Evolutionary conservation across 208 protist species (phyloP), one percentile per base, ranked within the genome.

Genomic region (Acanthamoeba royreba): DNA sequence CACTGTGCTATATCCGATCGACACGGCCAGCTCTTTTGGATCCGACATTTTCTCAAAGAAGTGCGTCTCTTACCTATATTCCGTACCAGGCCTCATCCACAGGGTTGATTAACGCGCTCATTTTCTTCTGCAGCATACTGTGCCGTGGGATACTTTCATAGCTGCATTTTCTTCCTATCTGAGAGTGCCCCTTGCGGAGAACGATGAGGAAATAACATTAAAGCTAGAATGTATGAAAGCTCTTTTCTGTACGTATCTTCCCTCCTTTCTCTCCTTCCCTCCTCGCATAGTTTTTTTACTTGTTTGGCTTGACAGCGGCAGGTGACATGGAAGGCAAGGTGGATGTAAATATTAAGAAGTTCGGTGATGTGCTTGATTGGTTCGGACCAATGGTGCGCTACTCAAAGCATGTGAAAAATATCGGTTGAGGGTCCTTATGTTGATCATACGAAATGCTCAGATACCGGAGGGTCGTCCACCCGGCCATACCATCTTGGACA

Each of bases 101-200:
- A 77, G 31, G 22, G 13, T 8, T 77, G 13, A 35, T 8, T 77
- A 35, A 19, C 11, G 17, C 35, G 13, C 35, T 28, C 8, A 9
- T 8, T 77, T 15, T 8, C 11, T 85, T 42, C 25, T 85, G 46
- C 81, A 88, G 81, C 81, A 88, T 22, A 88, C 81, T 2, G 81
- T 88, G 52, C 81, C 45, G 52, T 88, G 81, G 81, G 52, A 88
- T 35, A 88, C 81, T 11, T 88, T 88, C 52, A 61, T 88, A 45
- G 49, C 45, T 42, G 81, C 81, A 22, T 63, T 88, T 22, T 88
- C 35, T n/a, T 31, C 45, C 5, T 88, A 46, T 28, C 35, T 88
- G 33, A 88, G 61, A n/a, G 69, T 81, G 22, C 38, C 69, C 19
- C 38, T 81, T 5, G 46, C 52, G 46, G 45, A 42, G 4, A 42